Evolutionary conservation across 2,329 filamentous ascomycete genomes (phyloP).

Genomic region (Colletotrichum eleusines): DNA sequence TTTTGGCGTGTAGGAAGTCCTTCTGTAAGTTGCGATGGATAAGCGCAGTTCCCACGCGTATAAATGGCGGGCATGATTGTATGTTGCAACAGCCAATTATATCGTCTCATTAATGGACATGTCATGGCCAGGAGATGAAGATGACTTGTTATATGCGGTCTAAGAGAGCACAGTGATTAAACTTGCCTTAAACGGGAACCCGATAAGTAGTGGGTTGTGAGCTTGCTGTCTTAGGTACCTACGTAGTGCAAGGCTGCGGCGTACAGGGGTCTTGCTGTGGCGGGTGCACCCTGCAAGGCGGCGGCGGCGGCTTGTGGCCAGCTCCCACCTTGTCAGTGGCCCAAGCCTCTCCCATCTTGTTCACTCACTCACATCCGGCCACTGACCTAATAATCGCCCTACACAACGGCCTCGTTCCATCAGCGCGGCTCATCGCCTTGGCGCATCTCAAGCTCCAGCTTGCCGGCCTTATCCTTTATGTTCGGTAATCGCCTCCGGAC

Average conservation of each 20-base stretch:
- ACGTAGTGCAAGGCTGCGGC: conserved; percentile 36
- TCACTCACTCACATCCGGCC: conserved; percentile 34
- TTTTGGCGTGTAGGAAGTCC: not conserved
- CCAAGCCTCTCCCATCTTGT: conserved; percentile 37
- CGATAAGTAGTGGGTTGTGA: conserved; percentile 14
- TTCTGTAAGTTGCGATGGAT: not conserved
- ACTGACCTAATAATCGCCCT: conserved; percentile 34
- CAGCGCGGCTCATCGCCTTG: conserved; percentile 21
- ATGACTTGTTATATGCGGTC: not conserved
- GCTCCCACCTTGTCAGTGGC: conserved; percentile 41
- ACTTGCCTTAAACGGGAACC: conserved; percentile 24
- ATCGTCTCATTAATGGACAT: not conserved
- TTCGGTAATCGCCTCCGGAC: not conserved
- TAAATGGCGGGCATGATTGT: not conserved
- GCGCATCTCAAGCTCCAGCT: conserved; percentile 13
- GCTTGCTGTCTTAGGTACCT: conserved; percentile 13
- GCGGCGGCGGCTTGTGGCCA: conserved; percentile 39
- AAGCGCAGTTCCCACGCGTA: too few relatives aligned
- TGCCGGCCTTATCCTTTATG: not conserved
- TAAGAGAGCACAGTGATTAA: not conserved
- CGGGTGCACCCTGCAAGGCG: conserved; percentile 39
- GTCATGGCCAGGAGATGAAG: not conserved
- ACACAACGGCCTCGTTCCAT: conserved; percentile 15
- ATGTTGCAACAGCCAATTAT: too few relatives aligned
- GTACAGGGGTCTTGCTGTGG: conserved; percentile 36